Percentiles rank a stretch among this genome's conserved stretches.
Evolutionary conservation across 1,284 basidiomycete genomes (phyloP).

Genomic region (Apiotrichum veenhuisii): DNA sequence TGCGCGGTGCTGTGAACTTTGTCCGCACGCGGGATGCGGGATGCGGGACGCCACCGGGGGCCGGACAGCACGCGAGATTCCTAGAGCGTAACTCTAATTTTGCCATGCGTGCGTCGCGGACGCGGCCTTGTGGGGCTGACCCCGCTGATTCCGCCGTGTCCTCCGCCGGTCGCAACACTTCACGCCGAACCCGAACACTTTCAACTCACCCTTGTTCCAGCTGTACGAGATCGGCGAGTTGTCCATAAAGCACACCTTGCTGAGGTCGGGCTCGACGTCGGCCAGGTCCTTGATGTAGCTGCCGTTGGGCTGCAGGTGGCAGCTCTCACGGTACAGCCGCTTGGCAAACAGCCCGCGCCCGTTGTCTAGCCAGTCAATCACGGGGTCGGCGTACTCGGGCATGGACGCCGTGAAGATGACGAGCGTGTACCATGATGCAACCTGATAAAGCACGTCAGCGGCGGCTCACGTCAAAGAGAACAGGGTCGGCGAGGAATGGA

Average conservation of each 20-base stretch:
- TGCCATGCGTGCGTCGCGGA: no score
- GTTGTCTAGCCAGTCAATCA: conserved; percentile 98
- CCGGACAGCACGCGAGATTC: no score
- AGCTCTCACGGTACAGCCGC: conserved; percentile 90
- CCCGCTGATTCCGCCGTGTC: no score
- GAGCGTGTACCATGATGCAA: conserved; percentile 96
- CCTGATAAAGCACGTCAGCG: conserved; percentile 59
- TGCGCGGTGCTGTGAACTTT: no score
- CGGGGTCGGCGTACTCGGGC: conserved; percentile 98
- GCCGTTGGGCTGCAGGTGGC: conserved; percentile 84
- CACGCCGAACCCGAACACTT: neutral
- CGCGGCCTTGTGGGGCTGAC: no score
- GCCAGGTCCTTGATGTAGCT: conserved; percentile 92
- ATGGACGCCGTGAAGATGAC: conserved; percentile 98
- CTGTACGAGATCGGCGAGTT: conserved; percentile 93
- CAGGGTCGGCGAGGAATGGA: neutral
- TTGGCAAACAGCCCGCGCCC: conserved; percentile 84
- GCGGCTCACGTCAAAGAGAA: no score
- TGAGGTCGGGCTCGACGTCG: conserved; percentile 81
- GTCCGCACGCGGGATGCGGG: no score
- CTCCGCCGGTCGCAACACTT: no score
- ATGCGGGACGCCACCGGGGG: no score
- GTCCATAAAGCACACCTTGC: conserved; percentile 88
- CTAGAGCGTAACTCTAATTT: no score
- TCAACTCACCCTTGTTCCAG: conserved; percentile 76